A percentile compares a stretch with the other conserved stretches of the same genome.
These are phyloP conservation scores for Stenocarpella maydis DNA, from an alignment of 2,329 filamentous ascomycete genomes.

Conservation along the genomic window DNA sequence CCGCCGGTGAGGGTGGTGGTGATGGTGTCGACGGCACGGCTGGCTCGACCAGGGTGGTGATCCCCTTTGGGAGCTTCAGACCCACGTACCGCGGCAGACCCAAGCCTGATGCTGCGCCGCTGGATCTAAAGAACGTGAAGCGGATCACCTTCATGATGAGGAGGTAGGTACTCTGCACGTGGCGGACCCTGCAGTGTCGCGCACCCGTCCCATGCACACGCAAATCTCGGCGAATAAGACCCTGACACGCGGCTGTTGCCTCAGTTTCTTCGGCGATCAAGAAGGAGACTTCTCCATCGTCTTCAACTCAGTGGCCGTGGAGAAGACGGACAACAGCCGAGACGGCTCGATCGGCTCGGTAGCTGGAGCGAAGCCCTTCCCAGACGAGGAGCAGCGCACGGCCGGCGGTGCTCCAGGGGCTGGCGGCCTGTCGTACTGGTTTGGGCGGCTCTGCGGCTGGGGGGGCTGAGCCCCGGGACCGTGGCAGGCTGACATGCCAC, in stretches of 20 bases:
- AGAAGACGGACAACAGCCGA: background rate
- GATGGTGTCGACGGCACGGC: conserved; percentile 37
- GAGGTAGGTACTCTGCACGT: conserved; percentile 61
- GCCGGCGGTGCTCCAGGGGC: background rate
- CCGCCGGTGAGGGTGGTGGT: conserved; percentile 25
- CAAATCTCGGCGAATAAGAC: no score
- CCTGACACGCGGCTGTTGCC: background rate
- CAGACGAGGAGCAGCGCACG: background rate
- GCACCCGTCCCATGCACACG: background rate
- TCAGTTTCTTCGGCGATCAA: conserved; percentile 78
- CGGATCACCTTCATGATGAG: conserved; percentile 81
- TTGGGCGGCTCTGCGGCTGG: conserved; percentile 26
- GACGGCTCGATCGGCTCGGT: background rate
- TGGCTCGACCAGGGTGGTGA: conserved; percentile 53
- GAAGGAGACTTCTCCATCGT: conserved; percentile 71
- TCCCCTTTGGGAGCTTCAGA: conserved; percentile 72
- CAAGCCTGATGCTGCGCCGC: conserved; percentile 63
- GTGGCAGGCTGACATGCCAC: background rate
- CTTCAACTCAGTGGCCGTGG: conserved; percentile 59
- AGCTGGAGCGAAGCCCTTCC: background rate
- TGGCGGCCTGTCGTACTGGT: conserved; percentile 12
- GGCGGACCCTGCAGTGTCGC: background rate
- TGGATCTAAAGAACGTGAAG: conserved; percentile 69
- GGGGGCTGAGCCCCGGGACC: background rate
- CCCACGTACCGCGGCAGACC: conserved; percentile 77